Evolutionary conservation across 225 moss, liverwort and hornwort genomes (phyloP).

Genomic region (Pseudoscleropodium purum): DNA sequence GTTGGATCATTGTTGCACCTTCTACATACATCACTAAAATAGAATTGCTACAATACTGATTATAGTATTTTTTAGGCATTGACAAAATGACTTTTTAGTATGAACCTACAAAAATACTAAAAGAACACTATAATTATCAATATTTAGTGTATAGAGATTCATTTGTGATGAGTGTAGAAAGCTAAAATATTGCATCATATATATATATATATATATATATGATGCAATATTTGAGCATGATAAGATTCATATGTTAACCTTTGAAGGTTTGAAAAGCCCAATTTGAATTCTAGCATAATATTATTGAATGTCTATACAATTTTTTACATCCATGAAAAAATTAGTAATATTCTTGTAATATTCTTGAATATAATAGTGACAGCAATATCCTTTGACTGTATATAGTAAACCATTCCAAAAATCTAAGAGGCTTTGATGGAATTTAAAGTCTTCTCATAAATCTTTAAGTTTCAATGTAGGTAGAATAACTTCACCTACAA

Average conservation of each 20-base stretch:
- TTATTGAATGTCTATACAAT: not conserved
- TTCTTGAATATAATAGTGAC: not conserved
- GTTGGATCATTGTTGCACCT: not conserved
- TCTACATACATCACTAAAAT: no score
- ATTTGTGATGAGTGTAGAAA: not conserved
- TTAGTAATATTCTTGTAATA: not conserved
- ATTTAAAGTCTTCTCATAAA: not conserved
- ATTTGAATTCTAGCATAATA: not conserved
- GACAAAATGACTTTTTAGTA: no score
- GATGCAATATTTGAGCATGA: not conserved
- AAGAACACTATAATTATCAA: not conserved
- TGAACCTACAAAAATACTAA: not conserved
- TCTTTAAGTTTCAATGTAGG: not conserved
- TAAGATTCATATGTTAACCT: not conserved
- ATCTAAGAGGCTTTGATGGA: not conserved
- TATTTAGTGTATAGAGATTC: rapidly evolving
- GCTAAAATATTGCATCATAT: no score
- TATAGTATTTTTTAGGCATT: not conserved
- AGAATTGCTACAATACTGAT: not conserved
- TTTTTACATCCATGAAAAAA: not conserved
- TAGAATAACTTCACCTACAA: not conserved
- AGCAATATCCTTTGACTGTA: not conserved
- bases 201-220: no score
- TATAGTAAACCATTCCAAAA: not conserved
- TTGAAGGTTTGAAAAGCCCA: rapidly evolving